Evolutionary conservation across 2,329 filamentous ascomycete species (phyloP).

Genomic region (Alternaria incomplexa): DNA sequence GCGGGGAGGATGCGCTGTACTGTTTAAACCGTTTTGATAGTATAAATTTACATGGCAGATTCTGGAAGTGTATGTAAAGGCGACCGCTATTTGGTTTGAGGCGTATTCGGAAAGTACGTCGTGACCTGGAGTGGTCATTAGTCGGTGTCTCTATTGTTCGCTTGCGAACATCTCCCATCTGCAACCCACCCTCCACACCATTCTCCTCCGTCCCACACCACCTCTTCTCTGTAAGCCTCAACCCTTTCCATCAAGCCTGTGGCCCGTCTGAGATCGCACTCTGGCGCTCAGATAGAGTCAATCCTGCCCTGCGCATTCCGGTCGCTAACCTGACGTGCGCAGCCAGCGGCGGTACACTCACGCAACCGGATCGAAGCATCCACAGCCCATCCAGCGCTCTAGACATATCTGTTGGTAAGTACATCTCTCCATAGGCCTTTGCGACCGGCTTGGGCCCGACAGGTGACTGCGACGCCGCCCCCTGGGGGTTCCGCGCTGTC

Average conservation of each 20-base stretch:
- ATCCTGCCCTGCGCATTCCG: conserved; percentile 28
- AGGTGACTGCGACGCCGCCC: conserved; percentile 21
- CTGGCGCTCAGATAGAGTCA: conserved; percentile 16
- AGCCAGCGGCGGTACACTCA: conserved; percentile 43
- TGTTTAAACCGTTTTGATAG: conserved; percentile 1
- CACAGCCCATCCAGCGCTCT: conserved; percentile 31
- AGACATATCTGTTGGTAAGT: conserved; percentile 42
- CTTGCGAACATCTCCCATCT: conserved; percentile 26
- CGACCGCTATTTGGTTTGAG: conserved; percentile 25
- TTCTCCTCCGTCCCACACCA: conserved; percentile 30
- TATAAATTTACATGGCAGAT: conserved; percentile 11
- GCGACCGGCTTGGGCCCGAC: conserved; percentile 36
- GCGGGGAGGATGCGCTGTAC: conserved; percentile 23
- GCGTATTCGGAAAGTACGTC: conserved; percentile 25
- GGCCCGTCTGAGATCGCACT: conserved; percentile 16
- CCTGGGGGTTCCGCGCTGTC: conserved; percentile 28
- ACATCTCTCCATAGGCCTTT: conserved; percentile 33
- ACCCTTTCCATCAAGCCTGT: conserved; percentile 22
- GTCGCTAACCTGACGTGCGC: conserved; percentile 41
- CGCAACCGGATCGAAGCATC: conserved; percentile 43
- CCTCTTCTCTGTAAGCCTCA: conserved; percentile 33
- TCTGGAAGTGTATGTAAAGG: conserved; percentile 20
- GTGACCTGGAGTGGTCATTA: conserved; percentile 32
- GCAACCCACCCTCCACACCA: conserved; percentile 34
- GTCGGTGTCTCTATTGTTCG: conserved; percentile 37